Conservation (phyloP, 768 basidiomycete species). For the Leccinum truebloodii region DNA sequence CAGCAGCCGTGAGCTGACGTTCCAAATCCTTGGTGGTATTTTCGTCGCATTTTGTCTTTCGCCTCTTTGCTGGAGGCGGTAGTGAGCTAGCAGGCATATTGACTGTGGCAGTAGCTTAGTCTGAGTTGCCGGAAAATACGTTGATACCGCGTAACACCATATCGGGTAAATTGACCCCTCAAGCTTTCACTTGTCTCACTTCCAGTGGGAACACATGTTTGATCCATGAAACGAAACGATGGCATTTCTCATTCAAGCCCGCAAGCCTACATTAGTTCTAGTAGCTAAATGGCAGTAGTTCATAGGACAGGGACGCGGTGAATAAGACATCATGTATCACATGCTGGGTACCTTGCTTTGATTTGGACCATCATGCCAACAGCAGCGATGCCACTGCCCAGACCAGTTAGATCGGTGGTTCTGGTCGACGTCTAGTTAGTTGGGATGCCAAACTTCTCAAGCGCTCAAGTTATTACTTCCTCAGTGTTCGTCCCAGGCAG, state of each 20-base stretch:
- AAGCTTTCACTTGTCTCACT: background rate
- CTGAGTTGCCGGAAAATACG: background rate
- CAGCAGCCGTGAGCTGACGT: conserved; percentile 51
- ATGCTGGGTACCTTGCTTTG: background rate
- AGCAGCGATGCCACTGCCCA: background rate
- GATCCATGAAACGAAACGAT: background rate
- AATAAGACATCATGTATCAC: background rate
- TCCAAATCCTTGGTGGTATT: conserved; percentile 51
- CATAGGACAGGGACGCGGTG: background rate
- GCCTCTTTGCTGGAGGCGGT: conserved; percentile 53
- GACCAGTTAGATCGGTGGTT: background rate
- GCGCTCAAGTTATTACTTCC: background rate
- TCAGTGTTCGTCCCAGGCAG: background rate
- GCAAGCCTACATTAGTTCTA: background rate
- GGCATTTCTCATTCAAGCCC: background rate
- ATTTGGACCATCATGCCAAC: background rate
- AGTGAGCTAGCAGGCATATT: conserved; percentile 44
- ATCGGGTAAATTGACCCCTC: conserved; percentile 7
- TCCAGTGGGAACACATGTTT: background rate
- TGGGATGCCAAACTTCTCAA: background rate
- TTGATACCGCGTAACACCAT: background rate
- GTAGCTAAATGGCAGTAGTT: background rate
- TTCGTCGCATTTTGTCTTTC: conserved; percentile 38
- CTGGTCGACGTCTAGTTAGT: background rate
- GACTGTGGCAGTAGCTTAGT: background rate